Percentiles rank a stretch among this genome's conserved stretches.
These are phyloP conservation scores for Azolla pinnata DNA, from an alignment of 75 land plant genomes.

Conservation along the genomic window DNA sequence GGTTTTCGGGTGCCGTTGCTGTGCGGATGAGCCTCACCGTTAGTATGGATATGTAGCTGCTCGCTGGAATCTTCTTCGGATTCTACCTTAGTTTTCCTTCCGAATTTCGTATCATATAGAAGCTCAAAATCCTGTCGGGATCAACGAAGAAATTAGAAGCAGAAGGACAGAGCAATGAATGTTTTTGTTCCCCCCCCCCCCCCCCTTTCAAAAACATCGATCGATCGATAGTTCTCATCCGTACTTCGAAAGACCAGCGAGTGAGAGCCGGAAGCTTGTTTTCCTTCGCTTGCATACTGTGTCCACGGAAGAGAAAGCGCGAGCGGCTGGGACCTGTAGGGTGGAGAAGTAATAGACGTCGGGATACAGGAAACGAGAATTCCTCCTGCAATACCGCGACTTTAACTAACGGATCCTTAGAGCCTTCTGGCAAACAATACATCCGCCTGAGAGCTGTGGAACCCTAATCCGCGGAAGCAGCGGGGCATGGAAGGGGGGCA, in stretches of 20 bases:
- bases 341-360: no score
- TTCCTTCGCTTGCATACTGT: conserved; percentile 2
- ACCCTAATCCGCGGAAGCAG: no score
- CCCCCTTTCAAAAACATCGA: not conserved
- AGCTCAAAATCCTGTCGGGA: conserved; percentile 63
- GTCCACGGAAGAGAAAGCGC: no score
- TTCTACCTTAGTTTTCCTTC: conserved; percentile 30
- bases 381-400: no score
- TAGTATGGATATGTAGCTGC: conserved; percentile 8
- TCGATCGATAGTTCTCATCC: not conserved
- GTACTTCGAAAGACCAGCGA: conserved; percentile 36
- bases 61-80: conserved; percentile 2
- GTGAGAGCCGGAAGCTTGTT: conserved; percentile 21
- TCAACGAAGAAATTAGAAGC: not conserved
- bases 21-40: conserved; percentile 15
- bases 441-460: no score
- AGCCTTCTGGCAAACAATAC: no score
- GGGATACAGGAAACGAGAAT: no score
- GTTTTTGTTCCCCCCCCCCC: not conserved
- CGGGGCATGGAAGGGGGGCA: no score
- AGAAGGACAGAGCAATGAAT: not conserved
- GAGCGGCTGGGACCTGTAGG: no score
- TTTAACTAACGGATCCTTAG: no score
- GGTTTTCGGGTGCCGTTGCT: conserved; percentile 16
- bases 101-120: conserved; percentile 63